phyloP scores from a whole-genome alignment of 1,284 basidiomycete species.

The Boletus calvinii region DNA sequence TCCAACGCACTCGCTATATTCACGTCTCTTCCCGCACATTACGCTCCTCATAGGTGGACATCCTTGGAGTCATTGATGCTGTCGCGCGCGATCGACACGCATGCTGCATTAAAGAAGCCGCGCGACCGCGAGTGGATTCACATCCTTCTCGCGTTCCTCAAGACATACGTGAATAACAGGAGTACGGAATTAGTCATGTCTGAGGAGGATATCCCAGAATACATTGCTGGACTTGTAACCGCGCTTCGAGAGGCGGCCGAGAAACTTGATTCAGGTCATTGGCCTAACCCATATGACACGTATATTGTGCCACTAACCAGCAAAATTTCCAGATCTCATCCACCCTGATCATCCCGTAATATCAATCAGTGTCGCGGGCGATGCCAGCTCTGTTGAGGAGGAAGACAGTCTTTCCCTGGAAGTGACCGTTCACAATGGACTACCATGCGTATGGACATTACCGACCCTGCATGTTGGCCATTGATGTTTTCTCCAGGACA shows the following conservation, averaged over 20 bases:
- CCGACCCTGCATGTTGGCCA: conserved; percentile 4
- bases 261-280: conserved; percentile 56
- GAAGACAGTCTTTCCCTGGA: conserved; percentile 67
- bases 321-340: conserved; percentile 51
- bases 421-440: conserved; percentile 55
- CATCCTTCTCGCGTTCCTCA: conserved; percentile 66
- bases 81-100: conserved; percentile 64
- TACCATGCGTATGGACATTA: conserved; percentile 62
- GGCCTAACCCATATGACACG: neutral
- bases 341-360: conserved; percentile 69
- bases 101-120: conserved; percentile 50
- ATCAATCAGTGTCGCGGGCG: conserved; percentile 45
- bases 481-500: conserved; percentile 35
- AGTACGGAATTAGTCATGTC: conserved; percentile 53
- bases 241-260: conserved; percentile 49
- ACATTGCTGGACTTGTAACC: conserved; percentile 53
- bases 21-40: conserved; percentile 77
- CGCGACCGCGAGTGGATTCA: conserved; percentile 75
- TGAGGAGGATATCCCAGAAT: conserved; percentile 49
- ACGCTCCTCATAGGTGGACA: conserved; percentile 76
- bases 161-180: conserved; percentile 57
- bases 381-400: conserved; percentile 49
- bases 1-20: conserved; percentile 66
- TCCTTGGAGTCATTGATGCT: conserved; percentile 77
- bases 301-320: conserved; percentile 12